A percentile compares a stretch with the other conserved stretches of the same genome.
Conservation (phyloP, 2,329 filamentous ascomycete genomes). For the Fusarium hostae region DNA sequence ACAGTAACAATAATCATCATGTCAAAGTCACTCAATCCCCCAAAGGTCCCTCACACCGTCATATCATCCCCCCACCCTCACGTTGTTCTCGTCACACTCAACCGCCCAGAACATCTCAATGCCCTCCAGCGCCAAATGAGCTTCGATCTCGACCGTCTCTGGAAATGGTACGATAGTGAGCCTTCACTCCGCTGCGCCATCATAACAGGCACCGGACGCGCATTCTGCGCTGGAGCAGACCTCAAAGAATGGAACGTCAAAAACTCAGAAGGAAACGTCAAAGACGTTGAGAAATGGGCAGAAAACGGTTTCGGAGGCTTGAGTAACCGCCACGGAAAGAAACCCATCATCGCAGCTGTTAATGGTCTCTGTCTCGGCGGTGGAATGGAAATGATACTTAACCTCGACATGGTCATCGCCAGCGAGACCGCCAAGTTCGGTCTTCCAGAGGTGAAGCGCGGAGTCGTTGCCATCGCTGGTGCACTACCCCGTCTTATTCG, state of each 20-base stretch:
- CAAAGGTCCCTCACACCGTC: slow-evolving; percentile 53
- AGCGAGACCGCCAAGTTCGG: slow-evolving; percentile 66
- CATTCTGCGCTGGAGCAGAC: slow-evolving; percentile 76
- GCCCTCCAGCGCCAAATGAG: slow-evolving; percentile 63
- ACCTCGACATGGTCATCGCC: slow-evolving; percentile 77
- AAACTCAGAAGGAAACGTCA: slow-evolving; percentile 45
- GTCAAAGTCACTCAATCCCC: slow-evolving; percentile 51
- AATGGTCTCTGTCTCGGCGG: slow-evolving; percentile 79
- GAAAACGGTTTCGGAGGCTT: slow-evolving; percentile 69
- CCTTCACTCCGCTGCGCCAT: slow-evolving; percentile 69
- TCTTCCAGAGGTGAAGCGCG: slow-evolving; percentile 76
- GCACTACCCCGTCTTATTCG: slow-evolving; percentile 73
- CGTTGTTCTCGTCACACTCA: slow-evolving; percentile 69
- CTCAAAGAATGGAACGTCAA: slow-evolving; percentile 70
- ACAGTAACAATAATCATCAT: slow-evolving; percentile 30
- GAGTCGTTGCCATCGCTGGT: slow-evolving; percentile 76
- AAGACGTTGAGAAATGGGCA: slow-evolving; percentile 56
- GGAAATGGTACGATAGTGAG: slow-evolving; percentile 71
- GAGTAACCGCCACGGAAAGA: slow-evolving; percentile 72
- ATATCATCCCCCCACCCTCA: slow-evolving; percentile 64
- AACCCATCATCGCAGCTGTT: slow-evolving; percentile 79
- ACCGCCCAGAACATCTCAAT: slow-evolving; percentile 69
- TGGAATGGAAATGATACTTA: slow-evolving; percentile 78
- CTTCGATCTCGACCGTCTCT: slow-evolving; percentile 59
- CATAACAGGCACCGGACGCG: slow-evolving; percentile 69